Conservation (phyloP, 2,329 filamentous ascomycete species). For the Triangularia verruculosa region DNA sequence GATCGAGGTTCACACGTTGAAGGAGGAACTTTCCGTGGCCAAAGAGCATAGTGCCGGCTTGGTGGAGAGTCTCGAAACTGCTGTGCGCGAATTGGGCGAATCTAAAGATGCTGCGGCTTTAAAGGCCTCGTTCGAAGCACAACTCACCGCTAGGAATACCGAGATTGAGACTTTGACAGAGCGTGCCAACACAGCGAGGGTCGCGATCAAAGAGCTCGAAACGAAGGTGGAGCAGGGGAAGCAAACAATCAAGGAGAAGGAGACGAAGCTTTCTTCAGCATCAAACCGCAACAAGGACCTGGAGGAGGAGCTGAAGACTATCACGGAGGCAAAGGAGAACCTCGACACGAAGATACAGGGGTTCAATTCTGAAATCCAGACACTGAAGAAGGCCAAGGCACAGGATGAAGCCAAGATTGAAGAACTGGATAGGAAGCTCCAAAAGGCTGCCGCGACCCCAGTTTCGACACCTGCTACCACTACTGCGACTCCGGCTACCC, state of each 20-base stretch:
- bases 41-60: conserved; percentile 69
- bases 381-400: conserved; percentile 37
- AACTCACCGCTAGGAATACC: conserved; percentile 47
- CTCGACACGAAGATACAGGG: conserved; percentile 45
- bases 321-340: conserved; percentile 38
- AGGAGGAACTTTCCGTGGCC: conserved; percentile 66
- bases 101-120: conserved; percentile 40
- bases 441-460: conserved; percentile 27
- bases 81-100: conserved; percentile 60
- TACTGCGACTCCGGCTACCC: conserved; percentile 23
- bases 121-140: conserved; percentile 46
- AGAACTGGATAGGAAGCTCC: conserved; percentile 39
- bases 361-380: conserved; percentile 45
- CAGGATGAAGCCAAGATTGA: conserved; percentile 42
- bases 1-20: conserved; percentile 63
- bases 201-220: conserved; percentile 45
- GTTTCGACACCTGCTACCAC: conserved; percentile 27
- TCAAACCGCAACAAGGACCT: conserved; percentile 39
- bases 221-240: conserved; percentile 34
- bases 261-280: conserved; percentile 36
- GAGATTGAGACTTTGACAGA: conserved; percentile 52
- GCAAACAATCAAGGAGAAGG: conserved; percentile 33
- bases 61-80: conserved; percentile 63
- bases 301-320: conserved; percentile 38
- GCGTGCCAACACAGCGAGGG: conserved; percentile 43